These are phyloP conservation scores for Salvia splendens DNA, from an alignment of 257 asterid species.

Conservation along the genomic window DNA sequence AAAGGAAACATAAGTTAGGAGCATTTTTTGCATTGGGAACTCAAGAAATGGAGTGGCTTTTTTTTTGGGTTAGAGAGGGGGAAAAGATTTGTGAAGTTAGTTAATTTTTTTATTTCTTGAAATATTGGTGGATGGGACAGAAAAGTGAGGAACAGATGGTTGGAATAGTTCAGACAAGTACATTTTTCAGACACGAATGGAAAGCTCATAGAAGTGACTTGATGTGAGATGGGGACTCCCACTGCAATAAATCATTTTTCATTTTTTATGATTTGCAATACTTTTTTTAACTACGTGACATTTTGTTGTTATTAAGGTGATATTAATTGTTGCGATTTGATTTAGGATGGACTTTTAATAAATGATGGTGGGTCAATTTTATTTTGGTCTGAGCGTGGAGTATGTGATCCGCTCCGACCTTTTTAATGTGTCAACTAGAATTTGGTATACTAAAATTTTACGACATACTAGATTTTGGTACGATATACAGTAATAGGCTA, in stretches of 20 bases:
- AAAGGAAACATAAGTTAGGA: too few relatives aligned
- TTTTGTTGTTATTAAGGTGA: neutral
- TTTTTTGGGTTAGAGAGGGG: neutral
- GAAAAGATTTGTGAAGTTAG: neutral
- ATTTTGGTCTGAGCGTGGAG: too few relatives aligned
- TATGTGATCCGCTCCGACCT: too few relatives aligned
- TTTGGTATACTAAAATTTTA: too few relatives aligned
- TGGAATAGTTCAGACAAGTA: constrained; percentile 52
- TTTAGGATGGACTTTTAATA: too few relatives aligned
- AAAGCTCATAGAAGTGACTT: constrained; percentile 50
- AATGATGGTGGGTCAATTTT: too few relatives aligned
- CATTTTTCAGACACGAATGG: constrained; percentile 55
- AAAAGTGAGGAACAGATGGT: constrained; percentile 72
- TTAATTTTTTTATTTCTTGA: constrained; percentile 21
- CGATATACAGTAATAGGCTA: too few relatives aligned
- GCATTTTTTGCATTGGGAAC: too few relatives aligned
- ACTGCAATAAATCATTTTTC: constrained; percentile 33
- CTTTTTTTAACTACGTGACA: too few relatives aligned
- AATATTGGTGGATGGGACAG: constrained; percentile 64
- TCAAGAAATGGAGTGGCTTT: neutral
- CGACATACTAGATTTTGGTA: too few relatives aligned
- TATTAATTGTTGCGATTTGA: neutral
- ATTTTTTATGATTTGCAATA: neutral
- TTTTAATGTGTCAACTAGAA: too few relatives aligned
- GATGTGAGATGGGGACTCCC: constrained; percentile 46